A percentile compares a stretch with the other conserved stretches of the same genome.
phyloP scores from a whole-genome alignment of 345 rosid genomes.

The Abelmoschus esculentus region DNA sequence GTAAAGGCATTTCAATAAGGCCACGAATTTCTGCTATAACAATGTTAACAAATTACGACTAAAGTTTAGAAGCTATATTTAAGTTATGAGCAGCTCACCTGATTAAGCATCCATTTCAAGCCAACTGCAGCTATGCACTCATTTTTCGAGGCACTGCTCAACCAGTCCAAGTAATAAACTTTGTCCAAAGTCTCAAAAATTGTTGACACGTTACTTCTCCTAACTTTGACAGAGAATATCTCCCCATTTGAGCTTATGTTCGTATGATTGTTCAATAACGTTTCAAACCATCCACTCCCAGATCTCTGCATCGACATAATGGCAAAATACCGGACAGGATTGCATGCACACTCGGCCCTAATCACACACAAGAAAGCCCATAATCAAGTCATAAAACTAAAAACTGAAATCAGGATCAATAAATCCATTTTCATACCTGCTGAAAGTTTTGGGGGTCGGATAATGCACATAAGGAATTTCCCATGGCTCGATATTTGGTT shows the following conservation, averaged over 20 bases:
- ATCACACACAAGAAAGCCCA: slow-evolving; percentile 13
- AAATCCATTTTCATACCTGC: too few relatives aligned
- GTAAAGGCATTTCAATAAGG: not conserved
- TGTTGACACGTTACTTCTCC: slow-evolving; percentile 69
- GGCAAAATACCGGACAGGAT: slow-evolving; percentile 89
- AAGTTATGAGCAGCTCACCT: slow-evolving; percentile 36
- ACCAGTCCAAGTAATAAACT: slow-evolving; percentile 83
- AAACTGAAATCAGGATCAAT: not conserved
- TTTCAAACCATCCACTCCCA: slow-evolving; percentile 99
- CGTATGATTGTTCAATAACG: slow-evolving; percentile 83
- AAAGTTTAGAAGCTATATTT: not conserved
- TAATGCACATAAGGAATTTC: too few relatives aligned
- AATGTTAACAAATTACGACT: not conserved
- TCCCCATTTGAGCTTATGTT: slow-evolving; percentile 97
- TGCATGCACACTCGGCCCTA: slow-evolving; percentile 87
- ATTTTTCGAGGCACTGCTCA: slow-evolving; percentile 90
- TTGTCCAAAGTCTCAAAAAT: slow-evolving; percentile 75
- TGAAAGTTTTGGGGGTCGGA: too few relatives aligned
- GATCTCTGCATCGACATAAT: slow-evolving; percentile 99
- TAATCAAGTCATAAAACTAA: slow-evolving; percentile 5
- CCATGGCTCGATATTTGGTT: too few relatives aligned
- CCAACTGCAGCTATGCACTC: slow-evolving; percentile 98
- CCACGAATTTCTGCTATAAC: not conserved
- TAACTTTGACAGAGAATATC: slow-evolving; percentile 82
- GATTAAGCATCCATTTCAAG: slow-evolving; percentile 99